A percentile compares a stretch with the other conserved stretches of the same genome.
Conservation (phyloP, 352 stramenopile species). For the Blastocystis sp. region DNA sequence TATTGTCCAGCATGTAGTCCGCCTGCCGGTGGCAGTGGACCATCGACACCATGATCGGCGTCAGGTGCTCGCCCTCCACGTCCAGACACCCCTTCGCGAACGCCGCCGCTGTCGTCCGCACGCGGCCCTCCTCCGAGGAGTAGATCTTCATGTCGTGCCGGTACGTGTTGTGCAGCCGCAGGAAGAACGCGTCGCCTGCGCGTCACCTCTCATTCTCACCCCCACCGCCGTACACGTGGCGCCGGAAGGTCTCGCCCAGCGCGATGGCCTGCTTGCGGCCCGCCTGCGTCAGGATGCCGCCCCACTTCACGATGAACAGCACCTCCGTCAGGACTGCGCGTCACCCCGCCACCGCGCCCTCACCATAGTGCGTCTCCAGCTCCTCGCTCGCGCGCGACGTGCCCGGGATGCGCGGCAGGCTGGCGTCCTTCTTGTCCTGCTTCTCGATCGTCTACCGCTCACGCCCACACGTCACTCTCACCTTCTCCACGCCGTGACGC, state of each 20-base stretch:
- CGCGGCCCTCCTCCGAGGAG: constrained; percentile 94
- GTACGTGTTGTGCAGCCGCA: constrained; percentile 97
- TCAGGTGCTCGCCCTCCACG: constrained; percentile 91
- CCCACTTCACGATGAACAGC: constrained; percentile 99
- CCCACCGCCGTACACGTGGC: constrained; percentile 76
- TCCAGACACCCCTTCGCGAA: constrained; percentile 93
- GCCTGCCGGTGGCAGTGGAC: constrained; percentile 83
- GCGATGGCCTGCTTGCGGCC: constrained; percentile 90
- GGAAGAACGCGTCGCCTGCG: constrained; percentile 76
- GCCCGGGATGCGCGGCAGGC: constrained; percentile 68
- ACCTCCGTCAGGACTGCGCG: constrained; percentile 79
- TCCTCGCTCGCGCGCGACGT: constrained; percentile 80
- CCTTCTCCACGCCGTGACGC: constrained; percentile 23
- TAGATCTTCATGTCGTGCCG: constrained; percentile 99
- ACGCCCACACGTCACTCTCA: neutral
- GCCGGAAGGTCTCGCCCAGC: constrained; percentile 85
- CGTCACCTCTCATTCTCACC: neutral
- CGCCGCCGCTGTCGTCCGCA: constrained; percentile 98
- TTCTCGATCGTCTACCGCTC: constrained; percentile 55
- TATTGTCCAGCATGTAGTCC: constrained; percentile 95
- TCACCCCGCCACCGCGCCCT: constrained; percentile 56
- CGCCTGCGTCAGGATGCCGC: constrained; percentile 94
- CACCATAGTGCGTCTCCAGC: constrained; percentile 62
- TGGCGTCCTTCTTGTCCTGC: constrained; percentile 68
- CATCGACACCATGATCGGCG: constrained; percentile 95